Percentiles rank a stretch among this genome's conserved stretches.
Conservation (phyloP, 2,329 filamentous ascomycete species). For the Colletotrichum gloeosporioides region DNA sequence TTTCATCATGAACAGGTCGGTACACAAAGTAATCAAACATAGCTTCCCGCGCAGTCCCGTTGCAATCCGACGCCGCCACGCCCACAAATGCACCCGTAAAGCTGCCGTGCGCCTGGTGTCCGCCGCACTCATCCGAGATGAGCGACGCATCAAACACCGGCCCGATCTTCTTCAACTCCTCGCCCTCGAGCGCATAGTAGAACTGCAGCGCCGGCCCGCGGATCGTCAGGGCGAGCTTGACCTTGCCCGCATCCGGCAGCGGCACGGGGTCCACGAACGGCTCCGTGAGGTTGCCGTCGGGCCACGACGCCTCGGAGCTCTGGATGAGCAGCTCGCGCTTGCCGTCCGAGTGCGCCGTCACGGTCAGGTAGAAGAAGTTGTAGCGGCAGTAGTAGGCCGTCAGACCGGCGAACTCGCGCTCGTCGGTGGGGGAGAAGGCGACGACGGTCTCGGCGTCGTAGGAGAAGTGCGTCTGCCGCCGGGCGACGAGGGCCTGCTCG, state of each 20-base stretch:
- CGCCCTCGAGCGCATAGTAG: slow-evolving; percentile 55
- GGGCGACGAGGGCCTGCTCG: slow-evolving; percentile 60
- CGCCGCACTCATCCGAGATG: slow-evolving; percentile 67
- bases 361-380: slow-evolving; percentile 69
- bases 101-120: slow-evolving; percentile 64
- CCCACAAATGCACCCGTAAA: slow-evolving; percentile 69
- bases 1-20: slow-evolving; percentile 49
- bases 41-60: slow-evolving; percentile 52
- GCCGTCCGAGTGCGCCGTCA: slow-evolving; percentile 61
- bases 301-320: slow-evolving; percentile 62
- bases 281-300: slow-evolving; percentile 50
- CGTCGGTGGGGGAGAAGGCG: slow-evolving; percentile 59
- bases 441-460: slow-evolving; percentile 64
- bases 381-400: slow-evolving; percentile 68
- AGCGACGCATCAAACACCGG: slow-evolving; percentile 64
- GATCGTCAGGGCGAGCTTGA: slow-evolving; percentile 56
- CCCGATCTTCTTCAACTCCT: slow-evolving; percentile 53
- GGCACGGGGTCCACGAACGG: slow-evolving; percentile 48
- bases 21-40: slow-evolving; percentile 60
- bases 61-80: slow-evolving; percentile 60
- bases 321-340: slow-evolving; percentile 63
- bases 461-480: slow-evolving; percentile 63
- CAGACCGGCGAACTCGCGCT: slow-evolving; percentile 65
- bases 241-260: slow-evolving; percentile 60
- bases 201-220: slow-evolving; percentile 61